phyloP scores from a whole-genome alignment of 768 basidiomycete genomes.

The Suillus sp. region DNA sequence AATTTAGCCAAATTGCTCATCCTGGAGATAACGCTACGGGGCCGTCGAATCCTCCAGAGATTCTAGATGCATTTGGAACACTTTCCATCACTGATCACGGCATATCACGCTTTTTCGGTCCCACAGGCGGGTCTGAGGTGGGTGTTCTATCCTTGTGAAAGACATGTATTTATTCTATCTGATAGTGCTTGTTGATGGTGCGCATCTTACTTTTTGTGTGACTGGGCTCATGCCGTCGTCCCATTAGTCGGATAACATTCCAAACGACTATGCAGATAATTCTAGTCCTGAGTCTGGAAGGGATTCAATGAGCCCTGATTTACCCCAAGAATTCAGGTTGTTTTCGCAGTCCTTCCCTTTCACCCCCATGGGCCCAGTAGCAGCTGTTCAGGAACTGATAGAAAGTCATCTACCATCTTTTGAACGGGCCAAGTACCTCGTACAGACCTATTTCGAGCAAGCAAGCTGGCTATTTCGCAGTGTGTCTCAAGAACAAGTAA shows the following conservation, averaged over 20 bases:
- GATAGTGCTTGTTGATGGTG: slow-evolving; percentile 37
- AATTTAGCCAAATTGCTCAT: slow-evolving; percentile 20
- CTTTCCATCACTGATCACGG: slow-evolving; percentile 62
- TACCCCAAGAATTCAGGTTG: slow-evolving; percentile 38
- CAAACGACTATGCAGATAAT: slow-evolving; percentile 20
- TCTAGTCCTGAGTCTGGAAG: slow-evolving; percentile 30
- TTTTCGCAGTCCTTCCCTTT: slow-evolving; percentile 68
- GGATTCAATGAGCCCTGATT: slow-evolving; percentile 31
- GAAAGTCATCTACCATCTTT: slow-evolving; percentile 55
- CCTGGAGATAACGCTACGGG: slow-evolving; percentile 27
- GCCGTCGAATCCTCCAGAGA: slow-evolving; percentile 37
- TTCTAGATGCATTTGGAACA: slow-evolving; percentile 61
- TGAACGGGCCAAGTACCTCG: slow-evolving; percentile 48
- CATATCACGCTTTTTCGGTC: slow-evolving; percentile 64
- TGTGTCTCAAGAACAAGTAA: slow-evolving; percentile 47
- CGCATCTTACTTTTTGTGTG: slow-evolving; percentile 16
- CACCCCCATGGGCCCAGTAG: slow-evolving; percentile 54
- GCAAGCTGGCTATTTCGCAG: slow-evolving; percentile 55
- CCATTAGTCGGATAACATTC: slow-evolving; percentile 28
- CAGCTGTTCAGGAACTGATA: slow-evolving; percentile 51
- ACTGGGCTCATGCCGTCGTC: slow-evolving; percentile 14
- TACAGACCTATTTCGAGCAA: slow-evolving; percentile 48
- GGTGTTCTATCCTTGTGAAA: slow-evolving; percentile 25
- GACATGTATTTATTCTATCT: slow-evolving; percentile 14
- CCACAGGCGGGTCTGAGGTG: slow-evolving; percentile 70